These are phyloP conservation scores for Oryza longistaminata DNA, from an alignment of 176 grass and related monocot species.

Conservation along the genomic window DNA sequence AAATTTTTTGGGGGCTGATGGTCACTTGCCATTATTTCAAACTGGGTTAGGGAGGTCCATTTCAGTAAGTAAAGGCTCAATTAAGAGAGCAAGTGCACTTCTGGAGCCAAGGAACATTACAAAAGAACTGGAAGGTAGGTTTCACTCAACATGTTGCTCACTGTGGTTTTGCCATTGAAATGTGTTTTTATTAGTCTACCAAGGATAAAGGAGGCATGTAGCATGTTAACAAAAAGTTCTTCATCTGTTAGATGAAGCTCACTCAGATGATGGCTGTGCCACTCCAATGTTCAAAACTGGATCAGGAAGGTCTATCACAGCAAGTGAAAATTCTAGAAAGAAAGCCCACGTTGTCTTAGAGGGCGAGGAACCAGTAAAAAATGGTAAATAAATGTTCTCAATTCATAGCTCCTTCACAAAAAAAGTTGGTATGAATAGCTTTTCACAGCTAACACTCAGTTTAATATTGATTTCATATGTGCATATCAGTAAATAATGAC, in stretches of 20 bases:
- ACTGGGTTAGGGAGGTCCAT: slow-evolving; percentile 47
- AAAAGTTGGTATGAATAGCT: slow-evolving; percentile 20
- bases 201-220: neutral
- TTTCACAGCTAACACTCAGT: slow-evolving; percentile 25
- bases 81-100: slow-evolving; percentile 52
- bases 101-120: slow-evolving; percentile 63
- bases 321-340: slow-evolving; percentile 45
- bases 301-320: slow-evolving; percentile 43
- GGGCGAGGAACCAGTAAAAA: slow-evolving; percentile 35
- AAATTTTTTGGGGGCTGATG: slow-evolving; percentile 26
- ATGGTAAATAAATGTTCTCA: slow-evolving; percentile 41
- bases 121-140: slow-evolving; percentile 57
- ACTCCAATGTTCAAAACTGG: slow-evolving; percentile 50
- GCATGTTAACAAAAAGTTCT: neutral
- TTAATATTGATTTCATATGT: slow-evolving; percentile 31
- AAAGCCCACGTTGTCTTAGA: slow-evolving; percentile 45
- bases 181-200: neutral
- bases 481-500: slow-evolving; percentile 32
- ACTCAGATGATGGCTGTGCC: slow-evolving; percentile 35
- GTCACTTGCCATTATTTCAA: slow-evolving; percentile 46
- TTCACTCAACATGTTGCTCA: neutral
- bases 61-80: slow-evolving; percentile 57
- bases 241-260: slow-evolving; percentile 49
- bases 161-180: slow-evolving; percentile 5
- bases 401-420: slow-evolving; percentile 33